Evolutionary conservation across 768 basidiomycete genomes (phyloP).

Genomic region (Russula earlei): DNA sequence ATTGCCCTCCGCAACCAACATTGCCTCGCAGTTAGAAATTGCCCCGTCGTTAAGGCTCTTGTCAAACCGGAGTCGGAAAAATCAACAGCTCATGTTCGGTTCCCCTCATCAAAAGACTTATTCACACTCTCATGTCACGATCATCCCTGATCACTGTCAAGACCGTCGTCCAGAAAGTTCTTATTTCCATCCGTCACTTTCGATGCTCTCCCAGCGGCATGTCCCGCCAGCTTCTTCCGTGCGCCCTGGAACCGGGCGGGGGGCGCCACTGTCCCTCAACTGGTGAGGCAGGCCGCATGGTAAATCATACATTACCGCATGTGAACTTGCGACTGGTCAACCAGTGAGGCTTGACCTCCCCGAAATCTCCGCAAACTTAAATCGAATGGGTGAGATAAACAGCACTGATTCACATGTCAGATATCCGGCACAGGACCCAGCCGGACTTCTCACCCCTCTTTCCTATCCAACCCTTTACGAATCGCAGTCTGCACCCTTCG

Average conservation of each 20-base stretch:
- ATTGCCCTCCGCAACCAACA: background rate
- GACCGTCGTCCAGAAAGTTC: background rate
- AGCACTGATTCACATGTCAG: background rate
- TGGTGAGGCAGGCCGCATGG: no score
- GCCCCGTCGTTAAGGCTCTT: background rate
- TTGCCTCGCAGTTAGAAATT: background rate
- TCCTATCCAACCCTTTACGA: background rate
- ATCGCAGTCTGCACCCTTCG: background rate
- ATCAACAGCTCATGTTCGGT: conserved; percentile 1
- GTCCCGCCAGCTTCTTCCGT: background rate
- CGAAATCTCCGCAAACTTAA: no score
- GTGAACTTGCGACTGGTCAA: background rate
- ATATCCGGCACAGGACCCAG: background rate
- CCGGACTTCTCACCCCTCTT: background rate
- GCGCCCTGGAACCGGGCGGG: background rate
- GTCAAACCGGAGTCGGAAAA: background rate
- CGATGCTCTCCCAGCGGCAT: background rate
- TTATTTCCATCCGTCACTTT: background rate
- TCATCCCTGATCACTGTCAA: conserved; percentile 3
- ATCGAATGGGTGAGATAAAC: no score
- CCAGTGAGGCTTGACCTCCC: no score
- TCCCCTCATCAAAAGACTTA: background rate
- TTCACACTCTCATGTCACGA: background rate
- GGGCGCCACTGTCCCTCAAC: background rate
- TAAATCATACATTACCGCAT: background rate